A percentile compares a stretch with the other conserved stretches of the same genome.
These are phyloP conservation scores for Pythium guiyangense DNA, from an alignment of 352 stramenopile species.

Conservation along the genomic window DNA sequence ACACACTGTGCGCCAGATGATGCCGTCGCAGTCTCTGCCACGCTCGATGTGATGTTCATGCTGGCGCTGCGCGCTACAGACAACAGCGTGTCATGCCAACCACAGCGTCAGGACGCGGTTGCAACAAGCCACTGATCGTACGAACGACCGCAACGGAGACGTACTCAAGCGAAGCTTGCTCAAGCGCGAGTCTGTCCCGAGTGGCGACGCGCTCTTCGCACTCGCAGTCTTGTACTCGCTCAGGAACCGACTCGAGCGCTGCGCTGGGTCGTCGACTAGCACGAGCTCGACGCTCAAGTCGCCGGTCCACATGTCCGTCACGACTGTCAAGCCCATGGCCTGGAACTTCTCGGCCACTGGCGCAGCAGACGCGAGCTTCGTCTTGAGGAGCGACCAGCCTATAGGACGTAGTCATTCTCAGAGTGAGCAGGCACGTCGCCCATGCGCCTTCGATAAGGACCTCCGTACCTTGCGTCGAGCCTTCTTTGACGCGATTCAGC, in stretches of 20 bases:
- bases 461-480: conserved; percentile 49
- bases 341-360: conserved; percentile 75
- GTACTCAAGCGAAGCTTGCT: conserved; percentile 43
- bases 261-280: conserved; percentile 37
- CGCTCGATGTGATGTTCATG: conserved; percentile 14
- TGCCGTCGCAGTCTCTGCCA: background rate
- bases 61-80: conserved; percentile 16
- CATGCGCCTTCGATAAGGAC: background rate
- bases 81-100: background rate
- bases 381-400: conserved; percentile 79
- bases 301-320: conserved; percentile 60
- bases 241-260: conserved; percentile 42
- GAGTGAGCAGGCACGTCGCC: background rate
- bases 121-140: background rate
- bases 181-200: conserved; percentile 19
- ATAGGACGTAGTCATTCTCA: background rate
- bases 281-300: conserved; percentile 54
- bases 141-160: background rate
- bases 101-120: background rate
- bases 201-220: conserved; percentile 3
- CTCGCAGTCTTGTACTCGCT: conserved; percentile 43
- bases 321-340: conserved; percentile 63
- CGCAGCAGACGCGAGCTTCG: conserved; percentile 58
- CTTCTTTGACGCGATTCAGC: conserved; percentile 59
- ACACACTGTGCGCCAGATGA: conserved; percentile 40